Base-by-base conservation (phyloP, 176 grass and related monocot species). In the Tillandsia fasciculata region DNA sequence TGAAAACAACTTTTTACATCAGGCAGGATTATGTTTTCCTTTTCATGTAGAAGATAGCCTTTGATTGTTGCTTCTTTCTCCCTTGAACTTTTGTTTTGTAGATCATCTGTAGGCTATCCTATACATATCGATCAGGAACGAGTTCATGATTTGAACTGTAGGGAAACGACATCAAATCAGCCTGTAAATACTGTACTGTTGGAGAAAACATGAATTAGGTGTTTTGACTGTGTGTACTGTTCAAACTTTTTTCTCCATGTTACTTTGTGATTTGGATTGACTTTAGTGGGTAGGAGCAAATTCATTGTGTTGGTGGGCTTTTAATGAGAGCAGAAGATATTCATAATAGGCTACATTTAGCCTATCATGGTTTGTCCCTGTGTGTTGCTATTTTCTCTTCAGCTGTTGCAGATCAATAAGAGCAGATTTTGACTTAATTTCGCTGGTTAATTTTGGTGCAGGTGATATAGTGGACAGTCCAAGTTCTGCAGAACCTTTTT, bases 401-500 rank as follows among this genome's bases (percentile, higher is more conserved):
- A 20, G 13, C 3, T 61, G 56, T 61, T 61, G 17, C 22, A 18
- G n/a, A 2, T 61, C 56, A 8, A 18, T 61, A n/a, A 61, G 56
- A 61, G 13, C 48, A 20, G 26, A 63, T 50, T 67, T 74, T 0
- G 8, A 71, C 20, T 29, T 70, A 50, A 15, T 73, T 70, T 80
- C 65, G 33, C 51, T 61, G 23, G 63, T 70, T 52, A 49, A 52
- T 73, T 52, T 10, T 26, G 13, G 48, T 72, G 50, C 53, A 69
- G 64, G 76, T 63, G 13, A 27, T 68, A 53, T 57, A 22, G 14
- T 65, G 33, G 75, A 15, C 28, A 73, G 69, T 9, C 49, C 52
- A 83, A 67, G 72, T 72, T 86, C 66, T 70, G 58, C 80, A 59
- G 72, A 86, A 56, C 59, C 69, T 74, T 77, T 77, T 63, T 93